Evolutionary conservation across 495 filamentous ascomycete genomes (phyloP).

Genomic region (Endocarpon pusillum): DNA sequence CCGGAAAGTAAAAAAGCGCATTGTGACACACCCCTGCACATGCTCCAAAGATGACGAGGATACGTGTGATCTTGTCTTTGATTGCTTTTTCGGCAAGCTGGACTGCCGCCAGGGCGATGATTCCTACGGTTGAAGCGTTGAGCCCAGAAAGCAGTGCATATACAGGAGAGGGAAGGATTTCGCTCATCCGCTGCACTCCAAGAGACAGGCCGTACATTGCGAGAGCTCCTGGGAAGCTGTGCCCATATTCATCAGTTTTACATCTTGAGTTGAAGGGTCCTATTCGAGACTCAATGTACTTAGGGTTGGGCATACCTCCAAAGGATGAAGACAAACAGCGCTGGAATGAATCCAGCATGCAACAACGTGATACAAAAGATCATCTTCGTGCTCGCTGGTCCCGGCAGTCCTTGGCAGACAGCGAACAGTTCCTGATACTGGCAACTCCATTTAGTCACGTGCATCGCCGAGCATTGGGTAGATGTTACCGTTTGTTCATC

Average conservation of each 20-base stretch:
- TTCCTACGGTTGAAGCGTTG: constrained; percentile 63
- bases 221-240: constrained; percentile 53
- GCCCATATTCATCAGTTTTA: no score
- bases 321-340: constrained; percentile 45
- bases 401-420: constrained; percentile 57
- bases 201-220: constrained; percentile 60
- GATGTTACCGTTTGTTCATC: constrained; percentile 48
- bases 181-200: constrained; percentile 43
- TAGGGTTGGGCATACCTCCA: no score
- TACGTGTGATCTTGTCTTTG: constrained; percentile 49
- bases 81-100: constrained; percentile 60
- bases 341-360: constrained; percentile 43
- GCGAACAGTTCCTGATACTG: constrained; percentile 76
- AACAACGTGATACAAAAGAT: constrained; percentile 55
- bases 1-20: constrained; percentile 69
- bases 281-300: no score
- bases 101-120: constrained; percentile 63
- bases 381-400: constrained; percentile 70
- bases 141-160: constrained; percentile 66
- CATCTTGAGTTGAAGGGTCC: no score
- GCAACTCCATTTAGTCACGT: constrained; percentile 1
- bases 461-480: background rate
- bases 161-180: constrained; percentile 43
- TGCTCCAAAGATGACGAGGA: constrained; percentile 52
- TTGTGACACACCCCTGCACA: constrained; percentile 58